Percentiles rank a stretch among this genome's conserved stretches.
phyloP scores from a whole-genome alignment of 2,329 filamentous ascomycete genomes.

The Colletotrichum sp. region DNA sequence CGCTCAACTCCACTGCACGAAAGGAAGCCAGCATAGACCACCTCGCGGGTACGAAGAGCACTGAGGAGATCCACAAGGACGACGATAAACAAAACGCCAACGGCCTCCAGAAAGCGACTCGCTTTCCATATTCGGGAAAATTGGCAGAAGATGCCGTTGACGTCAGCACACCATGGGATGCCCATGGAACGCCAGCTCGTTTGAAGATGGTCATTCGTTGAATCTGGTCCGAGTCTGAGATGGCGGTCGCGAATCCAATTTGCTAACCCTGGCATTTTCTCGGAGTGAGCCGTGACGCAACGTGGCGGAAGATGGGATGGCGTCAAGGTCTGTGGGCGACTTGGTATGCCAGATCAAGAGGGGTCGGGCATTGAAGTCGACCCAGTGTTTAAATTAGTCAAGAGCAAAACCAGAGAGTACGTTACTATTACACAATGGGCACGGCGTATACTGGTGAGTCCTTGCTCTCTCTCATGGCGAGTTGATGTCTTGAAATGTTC shows the following conservation, averaged over 20 bases:
- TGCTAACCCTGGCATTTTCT: neutral
- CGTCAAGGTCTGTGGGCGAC: neutral
- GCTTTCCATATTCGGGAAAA: neutral
- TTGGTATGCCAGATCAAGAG: neutral
- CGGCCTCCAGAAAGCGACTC: neutral
- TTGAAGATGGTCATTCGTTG: neutral
- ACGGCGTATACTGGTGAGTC: neutral
- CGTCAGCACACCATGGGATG: neutral
- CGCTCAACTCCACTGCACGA: neutral
- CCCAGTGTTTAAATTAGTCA: fast-evolving
- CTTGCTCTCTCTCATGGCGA: too few species aligned
- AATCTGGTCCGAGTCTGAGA: neutral
- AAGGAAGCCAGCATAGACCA: neutral
- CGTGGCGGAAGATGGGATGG: neutral
- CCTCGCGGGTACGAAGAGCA: neutral
- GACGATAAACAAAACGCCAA: neutral
- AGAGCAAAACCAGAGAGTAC: neutral
- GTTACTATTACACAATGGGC: neutral
- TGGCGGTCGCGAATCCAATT: neutral
- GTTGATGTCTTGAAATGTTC: too few species aligned
- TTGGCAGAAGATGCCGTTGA: neutral
- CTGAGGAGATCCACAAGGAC: neutral
- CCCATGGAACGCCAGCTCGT: neutral
- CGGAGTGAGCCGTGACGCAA: neutral
- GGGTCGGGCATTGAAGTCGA: neutral